Conservation (phyloP, 2,329 filamentous ascomycete genomes). For the Dendrostoma leiphaemia region DNA sequence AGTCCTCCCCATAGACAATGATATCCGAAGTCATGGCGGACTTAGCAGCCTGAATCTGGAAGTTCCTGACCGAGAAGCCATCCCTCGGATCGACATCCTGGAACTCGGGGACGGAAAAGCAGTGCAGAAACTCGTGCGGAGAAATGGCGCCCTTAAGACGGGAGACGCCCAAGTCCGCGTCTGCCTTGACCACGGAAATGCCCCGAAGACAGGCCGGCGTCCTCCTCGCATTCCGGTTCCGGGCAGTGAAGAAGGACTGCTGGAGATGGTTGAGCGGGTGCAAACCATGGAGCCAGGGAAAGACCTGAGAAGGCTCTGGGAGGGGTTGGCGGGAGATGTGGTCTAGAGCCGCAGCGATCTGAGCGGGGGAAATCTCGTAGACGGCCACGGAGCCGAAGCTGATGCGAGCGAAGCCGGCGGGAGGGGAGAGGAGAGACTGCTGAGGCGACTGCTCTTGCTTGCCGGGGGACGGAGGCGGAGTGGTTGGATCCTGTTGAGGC, state of each 20-base stretch:
- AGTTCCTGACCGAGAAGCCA: slow-evolving; percentile 94
- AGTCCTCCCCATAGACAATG: slow-evolving; percentile 81
- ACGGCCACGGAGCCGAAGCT: slow-evolving; percentile 57
- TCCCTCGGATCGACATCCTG: slow-evolving; percentile 81
- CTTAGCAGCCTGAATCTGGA: slow-evolving; percentile 93
- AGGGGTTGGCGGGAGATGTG: slow-evolving; percentile 76
- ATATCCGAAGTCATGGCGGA: slow-evolving; percentile 86
- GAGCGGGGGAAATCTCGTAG: slow-evolving; percentile 69
- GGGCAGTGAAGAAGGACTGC: slow-evolving; percentile 81
- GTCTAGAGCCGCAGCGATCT: slow-evolving; percentile 71
- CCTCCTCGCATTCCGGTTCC: slow-evolving; percentile 67
- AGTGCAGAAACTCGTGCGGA: slow-evolving; percentile 73
- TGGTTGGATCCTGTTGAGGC: slow-evolving; percentile 52
- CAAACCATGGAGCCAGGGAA: slow-evolving; percentile 94
- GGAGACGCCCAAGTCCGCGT: slow-evolving; percentile 70
- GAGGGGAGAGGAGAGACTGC: slow-evolving; percentile 73
- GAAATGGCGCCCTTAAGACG: slow-evolving; percentile 85
- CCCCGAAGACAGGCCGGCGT: slow-evolving; percentile 76
- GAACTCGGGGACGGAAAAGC: slow-evolving; percentile 56
- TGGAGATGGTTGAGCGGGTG: slow-evolving; percentile 88
- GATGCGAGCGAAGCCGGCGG: slow-evolving; percentile 56
- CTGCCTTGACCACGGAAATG: slow-evolving; percentile 84
- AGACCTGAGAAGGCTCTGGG: slow-evolving; percentile 81
- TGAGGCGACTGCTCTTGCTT: slow-evolving; percentile 53
- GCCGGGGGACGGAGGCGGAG: slow-evolving; percentile 65